A percentile compares a stretch with the other conserved stretches of the same genome.
Evolutionary conservation across 352 stramenopile genomes (phyloP).

Genomic region (Plasmopara halstedii): DNA sequence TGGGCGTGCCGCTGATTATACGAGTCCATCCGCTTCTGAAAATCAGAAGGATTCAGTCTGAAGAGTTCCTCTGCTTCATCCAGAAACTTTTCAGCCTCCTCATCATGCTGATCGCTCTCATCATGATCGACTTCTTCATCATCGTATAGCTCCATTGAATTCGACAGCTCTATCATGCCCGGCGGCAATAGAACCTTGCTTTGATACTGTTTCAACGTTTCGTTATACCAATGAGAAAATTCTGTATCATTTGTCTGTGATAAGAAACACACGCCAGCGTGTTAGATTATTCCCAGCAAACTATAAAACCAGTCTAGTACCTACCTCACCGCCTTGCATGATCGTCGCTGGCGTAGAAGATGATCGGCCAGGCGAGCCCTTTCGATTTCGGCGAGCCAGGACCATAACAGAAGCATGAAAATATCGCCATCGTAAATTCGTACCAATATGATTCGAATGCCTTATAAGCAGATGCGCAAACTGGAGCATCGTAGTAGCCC

Average conservation of each 20-base stretch:
- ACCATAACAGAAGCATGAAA: conserved; percentile 35
- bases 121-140: conserved; percentile 30
- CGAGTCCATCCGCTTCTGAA: conserved; percentile 51
- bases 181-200: conserved; percentile 19
- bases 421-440: conserved; percentile 14
- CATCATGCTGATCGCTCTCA: conserved; percentile 33
- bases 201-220: conserved; percentile 35
- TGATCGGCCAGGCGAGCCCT: conserved; percentile 13
- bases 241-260: conserved; percentile 32
- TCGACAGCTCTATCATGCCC: no score
- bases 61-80: conserved; percentile 70
- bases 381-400: conserved; percentile 37
- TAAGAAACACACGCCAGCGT: background rate
- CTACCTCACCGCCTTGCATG: conserved; percentile 31
- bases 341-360: conserved; percentile 16
- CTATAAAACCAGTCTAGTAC: no score
- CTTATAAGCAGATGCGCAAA: conserved; percentile 15
- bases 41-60: conserved; percentile 42
- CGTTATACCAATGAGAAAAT: conserved; percentile 36
- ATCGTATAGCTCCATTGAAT: conserved; percentile 22
- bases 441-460: conserved; percentile 3
- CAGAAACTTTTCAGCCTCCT: conserved; percentile 60
- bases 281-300: background rate
- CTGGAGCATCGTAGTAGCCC: conserved; percentile 10
- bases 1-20: conserved; percentile 36